phyloP scores from a whole-genome alignment of 169 alveolate genomes.

The Cryptosporidium sp. region DNA sequence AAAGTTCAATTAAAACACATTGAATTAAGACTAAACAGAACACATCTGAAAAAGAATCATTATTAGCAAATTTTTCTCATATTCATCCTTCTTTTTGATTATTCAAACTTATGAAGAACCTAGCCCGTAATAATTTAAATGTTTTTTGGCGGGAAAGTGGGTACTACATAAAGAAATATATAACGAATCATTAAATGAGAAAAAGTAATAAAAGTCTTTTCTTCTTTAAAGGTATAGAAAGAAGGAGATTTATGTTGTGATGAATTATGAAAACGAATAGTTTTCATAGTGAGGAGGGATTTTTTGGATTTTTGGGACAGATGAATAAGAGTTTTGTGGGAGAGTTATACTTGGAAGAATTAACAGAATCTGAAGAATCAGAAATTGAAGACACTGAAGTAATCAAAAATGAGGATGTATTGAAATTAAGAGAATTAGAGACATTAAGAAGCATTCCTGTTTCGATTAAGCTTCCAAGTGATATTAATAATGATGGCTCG shows the following conservation, averaged over 20 bases:
- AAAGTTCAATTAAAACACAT: not conserved
- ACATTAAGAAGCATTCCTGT: not conserved
- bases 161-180: not conserved
- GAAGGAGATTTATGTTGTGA: not conserved
- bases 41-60: no score
- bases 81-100: not conserved
- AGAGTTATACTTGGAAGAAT: not conserved
- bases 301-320: slow-evolving; percentile 6
- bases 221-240: not conserved
- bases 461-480: slow-evolving; percentile 10
- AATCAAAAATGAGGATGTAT: not conserved
- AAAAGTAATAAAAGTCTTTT: not conserved
- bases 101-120: not conserved
- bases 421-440: not conserved
- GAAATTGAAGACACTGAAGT: not conserved
- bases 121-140: not conserved
- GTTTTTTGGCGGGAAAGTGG: slow-evolving; percentile 41
- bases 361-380: slow-evolving; percentile 4
- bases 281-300: slow-evolving; percentile 8
- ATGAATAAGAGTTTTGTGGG: not conserved
- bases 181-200: not conserved
- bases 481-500: not conserved
- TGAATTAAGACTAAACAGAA: no score
- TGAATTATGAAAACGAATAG: slow-evolving; percentile 21
- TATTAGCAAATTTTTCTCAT: no score